Evolutionary conservation across 2,329 filamentous ascomycete genomes (phyloP).

Genomic region (Talaromyces sp.): DNA sequence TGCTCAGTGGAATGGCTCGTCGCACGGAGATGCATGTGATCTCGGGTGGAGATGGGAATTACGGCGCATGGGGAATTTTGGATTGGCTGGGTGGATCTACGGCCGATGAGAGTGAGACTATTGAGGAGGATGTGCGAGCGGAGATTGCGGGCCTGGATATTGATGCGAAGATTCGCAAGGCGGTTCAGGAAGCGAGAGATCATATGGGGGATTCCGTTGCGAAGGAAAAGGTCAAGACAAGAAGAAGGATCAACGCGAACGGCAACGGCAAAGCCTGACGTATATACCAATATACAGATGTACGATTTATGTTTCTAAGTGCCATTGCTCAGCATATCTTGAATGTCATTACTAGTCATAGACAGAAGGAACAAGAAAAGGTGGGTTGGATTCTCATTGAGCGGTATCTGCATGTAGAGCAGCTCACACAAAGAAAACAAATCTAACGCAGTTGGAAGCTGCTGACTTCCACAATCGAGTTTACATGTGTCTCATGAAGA

Average conservation of each 20-base stretch:
- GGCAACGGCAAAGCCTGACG: slow-evolving; percentile 6
- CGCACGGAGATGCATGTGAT: slow-evolving; percentile 55
- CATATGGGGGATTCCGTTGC: slow-evolving; percentile 23
- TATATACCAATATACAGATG: not conserved
- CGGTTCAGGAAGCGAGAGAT: slow-evolving; percentile 31
- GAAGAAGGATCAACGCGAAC: slow-evolving; percentile 5
- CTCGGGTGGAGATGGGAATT: slow-evolving; percentile 45
- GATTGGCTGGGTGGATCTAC: slow-evolving; percentile 45
- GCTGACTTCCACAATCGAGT: slow-evolving; percentile 30
- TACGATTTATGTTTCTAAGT: not conserved
- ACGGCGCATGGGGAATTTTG: slow-evolving; percentile 44
- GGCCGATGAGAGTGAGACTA: slow-evolving; percentile 33
- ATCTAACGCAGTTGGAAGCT: slow-evolving; percentile 32
- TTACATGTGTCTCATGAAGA: slow-evolving; percentile 38
- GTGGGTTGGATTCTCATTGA: slow-evolving; percentile 18
- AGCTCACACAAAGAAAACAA: slow-evolving; percentile 27
- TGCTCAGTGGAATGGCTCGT: slow-evolving; percentile 57
- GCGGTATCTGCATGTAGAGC: slow-evolving; percentile 18
- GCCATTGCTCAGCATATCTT: not conserved
- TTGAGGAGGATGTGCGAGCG: slow-evolving; percentile 50
- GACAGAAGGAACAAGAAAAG: slow-evolving; percentile 13
- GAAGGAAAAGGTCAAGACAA: slow-evolving; percentile 14
- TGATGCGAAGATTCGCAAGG: slow-evolving; percentile 30
- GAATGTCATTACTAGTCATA: not conserved
- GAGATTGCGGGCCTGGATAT: slow-evolving; percentile 36